Base-by-base conservation (phyloP, 805 yeast species). In the Lachancea cidri region DNA sequence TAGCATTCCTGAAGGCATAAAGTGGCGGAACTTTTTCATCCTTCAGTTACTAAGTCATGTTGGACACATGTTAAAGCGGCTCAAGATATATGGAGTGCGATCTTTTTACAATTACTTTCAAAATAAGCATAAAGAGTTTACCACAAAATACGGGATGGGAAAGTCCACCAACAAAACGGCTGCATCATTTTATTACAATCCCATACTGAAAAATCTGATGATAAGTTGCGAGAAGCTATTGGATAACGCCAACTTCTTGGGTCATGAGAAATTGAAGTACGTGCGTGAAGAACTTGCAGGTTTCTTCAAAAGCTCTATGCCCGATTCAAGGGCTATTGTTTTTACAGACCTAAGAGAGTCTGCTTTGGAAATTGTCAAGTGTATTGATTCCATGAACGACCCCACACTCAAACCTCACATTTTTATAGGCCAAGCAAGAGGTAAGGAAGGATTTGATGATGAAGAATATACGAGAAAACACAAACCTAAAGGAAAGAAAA, bases 301-400 rank as follows among this genome's bases (percentile, higher is more conserved):
- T 1, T 89, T 86, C 53, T 79, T 81, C 46, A 54, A 60, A 2
- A 54, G 61, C 4, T 62, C 68, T 27, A 65, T 64, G 9, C 50
- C 59, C 2, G 74, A 79, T 39, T 83, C 94, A 1, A 74, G 86
- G 48, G 93, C 83, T 3, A 94, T 93, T 33, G 73, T 93, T 0
- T 93, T 93, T 60, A 84, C 95, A 0, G 96, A 89, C 57, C 75
- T 78, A 45, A 74, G 99, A 58, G 94, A 86, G 48, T 83, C 96
- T 4, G 98, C 98, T 0, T 65, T 86, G 31, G 97, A 89, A 47
- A 83, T 93, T 34, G 86, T 86, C 1, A 79, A 78, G 48, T 73
- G 65, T 39, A 64, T 80, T 35, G 91, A 83, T 48, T 46, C 56
- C 5, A 47, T 58, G 41, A 57, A 54, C 30, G 63, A 62, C 41